Base-by-base conservation (phyloP, 345 rosid species). In the Firmiana major region DNA sequence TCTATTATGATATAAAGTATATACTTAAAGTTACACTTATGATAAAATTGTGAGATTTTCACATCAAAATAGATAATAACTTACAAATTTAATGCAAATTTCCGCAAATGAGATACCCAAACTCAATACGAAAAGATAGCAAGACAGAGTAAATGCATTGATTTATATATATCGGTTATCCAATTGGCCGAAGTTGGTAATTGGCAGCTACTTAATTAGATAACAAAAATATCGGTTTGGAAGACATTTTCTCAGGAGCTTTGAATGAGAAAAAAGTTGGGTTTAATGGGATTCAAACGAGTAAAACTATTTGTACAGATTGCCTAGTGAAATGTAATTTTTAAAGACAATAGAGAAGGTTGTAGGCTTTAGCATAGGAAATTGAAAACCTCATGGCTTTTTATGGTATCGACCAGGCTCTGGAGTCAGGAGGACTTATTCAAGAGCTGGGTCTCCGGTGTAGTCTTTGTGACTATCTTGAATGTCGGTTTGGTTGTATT, bases 401-500 rank as follows among this genome's bases (percentile, higher is more conserved):
- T n/a, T n/a, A n/a, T n/a, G n/a, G n/a, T n/a, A n/a, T n/a, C n/a
- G n/a, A n/a, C n/a, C n/a, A n/a, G n/a, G n/a, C n/a, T n/a, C n/a
- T n/a, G n/a, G n/a, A n/a, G 31, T 58, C 12, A 22, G 63, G 15
- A 58, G 63, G 63, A 62, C 0, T 63, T 63, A 12, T 67, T 70
- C 24, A 48, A 15, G 57, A 26, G 58, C 74, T 13, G 58, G 73
- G 42, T 69, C 58, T 69, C 15, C 4, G 21, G 73, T 69, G 10
- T 69, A 11, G 71, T 43, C 53, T 28, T 22, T 46, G 42, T 70
- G 24, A 12, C 42, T 70, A 26, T 70, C 55, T 70, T 70, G 74
- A 48, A 70, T 70, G 42, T 16, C 9, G n/a, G n/a, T n/a, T n/a
- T n/a, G n/a, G 24, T 9, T 70, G 59, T 1, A 70, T 70, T 26